A percentile compares a stretch with the other conserved stretches of the same genome.
phyloP scores from a whole-genome alignment of 2,329 filamentous ascomycete species.

The Cordyceps farinosa region DNA sequence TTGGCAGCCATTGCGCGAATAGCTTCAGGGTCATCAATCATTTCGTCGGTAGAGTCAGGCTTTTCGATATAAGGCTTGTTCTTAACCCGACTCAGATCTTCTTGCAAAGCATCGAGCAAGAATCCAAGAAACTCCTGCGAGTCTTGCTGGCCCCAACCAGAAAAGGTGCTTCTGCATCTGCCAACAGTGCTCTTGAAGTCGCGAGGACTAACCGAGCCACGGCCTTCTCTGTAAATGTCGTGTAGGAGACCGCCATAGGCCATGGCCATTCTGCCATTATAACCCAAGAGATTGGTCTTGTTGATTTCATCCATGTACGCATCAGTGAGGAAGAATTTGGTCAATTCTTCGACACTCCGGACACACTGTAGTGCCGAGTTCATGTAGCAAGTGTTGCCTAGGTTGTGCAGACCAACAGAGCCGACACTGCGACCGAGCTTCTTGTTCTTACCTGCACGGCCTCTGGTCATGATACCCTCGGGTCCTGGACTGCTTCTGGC shows the following conservation, averaged over 20 bases:
- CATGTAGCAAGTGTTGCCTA: constrained; percentile 99
- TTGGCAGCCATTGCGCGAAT: constrained; percentile 82
- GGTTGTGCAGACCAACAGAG: constrained; percentile 78
- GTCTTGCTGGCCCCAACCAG: constrained; percentile 93
- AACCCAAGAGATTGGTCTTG: constrained; percentile 75
- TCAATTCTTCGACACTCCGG: constrained; percentile 87
- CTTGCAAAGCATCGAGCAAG: constrained; percentile 87
- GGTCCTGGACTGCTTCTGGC: constrained; percentile 66
- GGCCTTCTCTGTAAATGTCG: constrained; percentile 70
- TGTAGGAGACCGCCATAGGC: constrained; percentile 74
- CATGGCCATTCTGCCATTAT: constrained; percentile 81
- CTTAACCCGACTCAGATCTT: constrained; percentile 88
- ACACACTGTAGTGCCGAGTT: constrained; percentile 96
- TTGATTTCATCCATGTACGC: constrained; percentile 81
- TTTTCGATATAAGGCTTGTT: constrained; percentile 98
- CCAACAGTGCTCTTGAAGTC: constrained; percentile 82
- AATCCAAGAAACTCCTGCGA: constrained; percentile 97
- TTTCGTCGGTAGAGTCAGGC: constrained; percentile 94
- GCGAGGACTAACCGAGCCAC: constrained; percentile 69
- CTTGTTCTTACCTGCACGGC: constrained; percentile 65
- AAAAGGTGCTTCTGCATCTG: constrained; percentile 77
- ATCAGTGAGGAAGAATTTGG: constrained; percentile 79
- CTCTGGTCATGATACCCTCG: constrained; percentile 62
- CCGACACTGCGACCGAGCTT: constrained; percentile 69
- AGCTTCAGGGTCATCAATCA: constrained; percentile 76